Base-by-base conservation (phyloP, 2,329 filamentous ascomycete genomes). In the Botrytis fabae region DNA sequence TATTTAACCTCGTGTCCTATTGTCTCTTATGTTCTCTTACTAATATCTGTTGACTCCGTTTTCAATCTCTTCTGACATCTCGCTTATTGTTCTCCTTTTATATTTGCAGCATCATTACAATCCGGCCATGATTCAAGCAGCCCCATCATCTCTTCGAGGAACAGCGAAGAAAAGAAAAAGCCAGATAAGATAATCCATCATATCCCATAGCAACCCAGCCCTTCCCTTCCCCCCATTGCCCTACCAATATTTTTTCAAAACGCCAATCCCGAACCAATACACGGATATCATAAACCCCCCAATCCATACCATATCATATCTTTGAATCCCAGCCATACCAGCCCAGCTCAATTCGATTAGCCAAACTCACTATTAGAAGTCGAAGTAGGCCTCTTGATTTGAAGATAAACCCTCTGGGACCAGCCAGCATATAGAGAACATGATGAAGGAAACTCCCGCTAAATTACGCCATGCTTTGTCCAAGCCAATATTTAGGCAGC, bases 231-330 rank as follows among this genome's bases (percentile, higher is more conserved):
- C 32, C 32, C 51, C 5, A 54, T 18, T 10, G 8, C 44, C 32
- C 22, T 51, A 54, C 44, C 32, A 14, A 54, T 54, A 42, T 54
- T 38, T 38, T 54, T 54, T 38, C 64, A 28, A 22, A 22, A 54
- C 64, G 46, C 64, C 64, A 54, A 66, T 40, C 64, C 16, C 40
- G n/a, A 40, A 54, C 22, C 16, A 68, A 68, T 42, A 28, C 35
- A 66, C n/a, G 35, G 46, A 66, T 66, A 40, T 66, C 32, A 54
- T 40, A 28, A 28, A 25, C 46, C 25, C 25, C 32, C 38, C 35
- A 22, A 20, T 40, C 22, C 12, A n/a, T 61, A 61, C 12, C 22
- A 40, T 40, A 61, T 25, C 35, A 42, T 40, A 28, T 66, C 22
- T 9, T 68, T 25, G 38, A 40, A 40, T 40, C 35, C 46, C n/a